These are phyloP conservation scores for Candida gigantensis DNA, from an alignment of 1,139 yeast species.

Conservation along the genomic window DNA sequence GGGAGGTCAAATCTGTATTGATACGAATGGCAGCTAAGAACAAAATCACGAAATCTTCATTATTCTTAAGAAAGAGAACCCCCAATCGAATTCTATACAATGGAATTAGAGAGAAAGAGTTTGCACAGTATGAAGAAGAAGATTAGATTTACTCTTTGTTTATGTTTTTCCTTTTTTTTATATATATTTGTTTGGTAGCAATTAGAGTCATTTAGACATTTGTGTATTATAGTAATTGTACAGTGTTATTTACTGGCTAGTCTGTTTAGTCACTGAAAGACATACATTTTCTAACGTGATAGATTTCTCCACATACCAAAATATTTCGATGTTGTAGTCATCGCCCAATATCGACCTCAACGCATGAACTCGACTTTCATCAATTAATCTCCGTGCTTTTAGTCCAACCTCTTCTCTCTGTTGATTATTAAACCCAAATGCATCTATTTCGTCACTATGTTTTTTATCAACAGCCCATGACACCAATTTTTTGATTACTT, in stretches of 20 bases:
- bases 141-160: constrained; percentile 5
- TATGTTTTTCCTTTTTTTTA: background rate
- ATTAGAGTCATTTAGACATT: no score
- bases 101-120: constrained; percentile 21
- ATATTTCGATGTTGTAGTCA: constrained; percentile 47
- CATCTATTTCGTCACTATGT: constrained; percentile 36
- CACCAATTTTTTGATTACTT: constrained; percentile 59
- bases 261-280: constrained; percentile 24
- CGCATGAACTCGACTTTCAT: constrained; percentile 53
- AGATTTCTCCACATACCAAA: constrained; percentile 57
- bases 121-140: constrained; percentile 16
- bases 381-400: constrained; percentile 69
- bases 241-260: background rate
- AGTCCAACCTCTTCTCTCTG: constrained; percentile 62
- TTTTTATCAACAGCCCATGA: constrained; percentile 72
- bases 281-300: constrained; percentile 76
- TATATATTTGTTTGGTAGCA: no score
- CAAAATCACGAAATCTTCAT: constrained; percentile 35
- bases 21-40: constrained; percentile 36
- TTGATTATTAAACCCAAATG: constrained; percentile 39
- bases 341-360: constrained; percentile 30
- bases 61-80: constrained; percentile 32
- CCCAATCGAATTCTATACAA: constrained; percentile 43
- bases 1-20: constrained; percentile 40
- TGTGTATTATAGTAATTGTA: no score